Percentiles rank a stretch among this genome's conserved stretches.
phyloP scores from a whole-genome alignment of 2,329 filamentous ascomycete genomes.

The Colletotrichum navitas region DNA sequence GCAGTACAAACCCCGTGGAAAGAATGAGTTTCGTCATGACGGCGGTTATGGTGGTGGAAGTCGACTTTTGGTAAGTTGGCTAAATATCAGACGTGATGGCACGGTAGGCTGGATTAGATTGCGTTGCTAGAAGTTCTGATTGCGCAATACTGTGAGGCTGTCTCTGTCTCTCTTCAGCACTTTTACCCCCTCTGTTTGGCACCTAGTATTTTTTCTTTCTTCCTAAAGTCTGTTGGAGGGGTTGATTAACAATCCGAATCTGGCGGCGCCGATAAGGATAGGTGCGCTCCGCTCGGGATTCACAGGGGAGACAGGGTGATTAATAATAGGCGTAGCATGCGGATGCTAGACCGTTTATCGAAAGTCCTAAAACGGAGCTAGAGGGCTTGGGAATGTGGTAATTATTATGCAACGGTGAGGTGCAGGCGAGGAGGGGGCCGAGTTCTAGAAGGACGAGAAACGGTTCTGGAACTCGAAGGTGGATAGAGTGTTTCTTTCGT shows the following conservation, averaged over 20 bases:
- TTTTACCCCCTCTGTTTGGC: constrained; percentile 12
- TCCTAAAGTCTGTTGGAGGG: constrained; percentile 20
- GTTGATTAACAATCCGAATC: constrained; percentile 39
- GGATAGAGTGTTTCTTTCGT: constrained; percentile 20
- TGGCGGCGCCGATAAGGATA: constrained; percentile 33
- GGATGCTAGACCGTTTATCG: constrained; percentile 18
- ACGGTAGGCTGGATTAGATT: constrained; percentile 7
- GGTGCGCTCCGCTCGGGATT: constrained; percentile 16
- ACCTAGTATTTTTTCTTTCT: constrained; percentile 6
- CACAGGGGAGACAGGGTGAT: constrained; percentile 19
- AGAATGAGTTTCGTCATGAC: constrained; percentile 83
- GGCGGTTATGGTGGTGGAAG: constrained; percentile 29
- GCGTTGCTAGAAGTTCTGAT: constrained; percentile 25
- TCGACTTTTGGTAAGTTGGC: background rate
- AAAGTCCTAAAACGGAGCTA: constrained; percentile 17
- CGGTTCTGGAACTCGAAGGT: constrained; percentile 6
- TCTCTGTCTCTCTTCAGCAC: constrained; percentile 2
- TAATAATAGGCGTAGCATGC: constrained; percentile 32
- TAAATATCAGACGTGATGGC: constrained; percentile 5
- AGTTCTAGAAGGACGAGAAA: constrained; percentile 8
- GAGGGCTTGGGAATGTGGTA: constrained; percentile 16
- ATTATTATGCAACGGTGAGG: constrained; percentile 5
- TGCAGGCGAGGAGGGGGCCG: constrained; percentile 2
- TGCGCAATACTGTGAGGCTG: constrained; percentile 32
- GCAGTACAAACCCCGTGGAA: constrained; percentile 80